A percentile compares a stretch with the other conserved stretches of the same genome.
Conservation (phyloP, 2,329 filamentous ascomycete genomes). For the Amylocarpus encephaloides region DNA sequence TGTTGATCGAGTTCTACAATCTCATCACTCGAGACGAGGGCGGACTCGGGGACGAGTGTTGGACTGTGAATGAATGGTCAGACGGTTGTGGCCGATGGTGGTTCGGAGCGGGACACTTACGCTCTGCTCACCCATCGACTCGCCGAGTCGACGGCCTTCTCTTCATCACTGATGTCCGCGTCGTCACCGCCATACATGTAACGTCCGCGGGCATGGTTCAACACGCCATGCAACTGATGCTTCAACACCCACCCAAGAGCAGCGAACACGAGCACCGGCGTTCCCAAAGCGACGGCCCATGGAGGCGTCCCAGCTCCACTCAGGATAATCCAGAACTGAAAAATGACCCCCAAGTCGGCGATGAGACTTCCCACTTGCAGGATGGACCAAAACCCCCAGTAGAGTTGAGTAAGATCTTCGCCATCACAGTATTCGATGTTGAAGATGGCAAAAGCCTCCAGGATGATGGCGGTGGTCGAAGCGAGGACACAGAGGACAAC, state of each 20-base stretch:
- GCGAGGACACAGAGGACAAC: conserved; percentile 40
- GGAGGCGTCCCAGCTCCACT: conserved; percentile 47
- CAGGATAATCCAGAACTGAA: conserved; percentile 46
- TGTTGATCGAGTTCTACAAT: background rate
- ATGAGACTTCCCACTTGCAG: conserved; percentile 52
- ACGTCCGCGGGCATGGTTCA: background rate
- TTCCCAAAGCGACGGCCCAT: conserved; percentile 54
- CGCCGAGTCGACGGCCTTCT: background rate
- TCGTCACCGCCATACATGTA: conserved; percentile 1
- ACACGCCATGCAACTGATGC: conserved; percentile 14
- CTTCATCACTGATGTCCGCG: background rate
- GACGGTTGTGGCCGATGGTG: background rate
- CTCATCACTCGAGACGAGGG: background rate
- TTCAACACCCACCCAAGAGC: conserved; percentile 40
- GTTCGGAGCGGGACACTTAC: conserved; percentile 1
- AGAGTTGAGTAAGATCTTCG: conserved; percentile 51
- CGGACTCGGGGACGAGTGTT: conserved; percentile 4
- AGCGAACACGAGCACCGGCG: conserved; percentile 51
- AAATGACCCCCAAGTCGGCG: conserved; percentile 50
- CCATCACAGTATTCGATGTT: conserved; percentile 49
- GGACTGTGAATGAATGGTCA: conserved; percentile 5
- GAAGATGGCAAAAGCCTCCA: conserved; percentile 44
- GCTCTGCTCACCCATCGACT: conserved; percentile 10
- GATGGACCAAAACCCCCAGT: conserved; percentile 57
- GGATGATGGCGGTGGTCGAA: conserved; percentile 41